Conservation (phyloP, 352 stramenopile genomes). For the Globisporangium heterothallicum region DNA sequence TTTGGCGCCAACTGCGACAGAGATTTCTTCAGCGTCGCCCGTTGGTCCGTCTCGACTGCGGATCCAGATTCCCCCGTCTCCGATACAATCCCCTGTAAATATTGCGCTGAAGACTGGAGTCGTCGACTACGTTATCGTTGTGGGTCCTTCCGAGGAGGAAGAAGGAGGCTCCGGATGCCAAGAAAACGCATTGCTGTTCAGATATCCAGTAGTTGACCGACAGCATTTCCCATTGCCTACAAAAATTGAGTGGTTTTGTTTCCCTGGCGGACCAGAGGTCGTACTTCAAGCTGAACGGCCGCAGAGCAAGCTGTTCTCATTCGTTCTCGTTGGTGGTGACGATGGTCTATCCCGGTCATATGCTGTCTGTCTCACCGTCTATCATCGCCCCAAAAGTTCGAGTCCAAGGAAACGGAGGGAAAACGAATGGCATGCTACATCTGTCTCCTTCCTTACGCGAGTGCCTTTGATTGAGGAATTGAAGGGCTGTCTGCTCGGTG, state of each 20-base stretch:
- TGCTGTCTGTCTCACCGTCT: conserved; percentile 65
- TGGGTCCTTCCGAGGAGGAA: conserved; percentile 24
- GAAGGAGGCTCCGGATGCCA: conserved; percentile 6
- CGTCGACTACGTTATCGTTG: conserved; percentile 77
- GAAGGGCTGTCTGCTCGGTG: conserved; percentile 42
- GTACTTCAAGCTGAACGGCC: conserved; percentile 40
- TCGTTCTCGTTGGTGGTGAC: conserved; percentile 68
- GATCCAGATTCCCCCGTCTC: conserved; percentile 7
- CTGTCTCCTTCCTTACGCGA: conserved; percentile 67
- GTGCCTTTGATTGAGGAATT: conserved; percentile 58
- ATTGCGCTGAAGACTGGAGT: conserved; percentile 52
- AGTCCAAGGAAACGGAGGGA: conserved; percentile 4
- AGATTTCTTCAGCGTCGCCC: conserved; percentile 32
- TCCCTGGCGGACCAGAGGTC: conserved; percentile 61
- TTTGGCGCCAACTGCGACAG: conserved; percentile 12
- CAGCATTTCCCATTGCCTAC: conserved; percentile 65
- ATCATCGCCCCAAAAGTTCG: conserved; percentile 30
- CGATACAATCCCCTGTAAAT: conserved; percentile 6
- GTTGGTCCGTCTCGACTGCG: conserved; percentile 15
- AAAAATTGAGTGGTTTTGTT: conserved; percentile 89
- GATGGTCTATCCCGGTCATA: conserved; percentile 71
- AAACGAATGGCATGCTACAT: conserved; percentile 57
- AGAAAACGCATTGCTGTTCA: conserved; percentile 58
- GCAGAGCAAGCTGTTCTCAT: conserved; percentile 63
- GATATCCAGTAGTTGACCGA: conserved; percentile 52